Conservation (phyloP, 75 land plant genomes). For the Chamaecyparis obtusa region DNA sequence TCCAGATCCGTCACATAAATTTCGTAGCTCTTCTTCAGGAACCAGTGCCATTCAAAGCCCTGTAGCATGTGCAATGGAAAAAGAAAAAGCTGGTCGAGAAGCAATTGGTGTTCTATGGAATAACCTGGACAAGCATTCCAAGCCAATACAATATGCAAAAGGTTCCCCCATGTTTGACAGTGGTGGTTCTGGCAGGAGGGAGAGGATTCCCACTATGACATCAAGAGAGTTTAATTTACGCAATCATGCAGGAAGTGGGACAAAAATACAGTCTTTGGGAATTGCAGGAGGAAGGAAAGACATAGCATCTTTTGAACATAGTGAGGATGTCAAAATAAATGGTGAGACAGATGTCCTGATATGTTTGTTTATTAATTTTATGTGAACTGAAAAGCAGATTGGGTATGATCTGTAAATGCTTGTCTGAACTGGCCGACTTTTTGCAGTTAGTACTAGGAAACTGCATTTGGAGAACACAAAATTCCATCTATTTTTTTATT, state of each 20-base stretch:
- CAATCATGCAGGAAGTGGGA: neutral
- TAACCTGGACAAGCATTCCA: constrained; percentile 7
- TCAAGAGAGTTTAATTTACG: neutral
- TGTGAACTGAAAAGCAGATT: neutral
- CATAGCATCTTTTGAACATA: neutral
- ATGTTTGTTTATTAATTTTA: neutral
- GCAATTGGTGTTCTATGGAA: constrained; percentile 1
- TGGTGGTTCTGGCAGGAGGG: neutral
- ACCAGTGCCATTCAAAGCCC: constrained; percentile 70
- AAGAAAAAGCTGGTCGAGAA: neutral
- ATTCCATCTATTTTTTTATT: neutral
- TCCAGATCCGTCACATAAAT: constrained; percentile 80
- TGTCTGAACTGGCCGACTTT: neutral
- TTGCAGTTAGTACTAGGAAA: neutral
- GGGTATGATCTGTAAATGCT: neutral
- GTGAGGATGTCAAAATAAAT: neutral
- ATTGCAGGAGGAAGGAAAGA: neutral
- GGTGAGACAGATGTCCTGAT: constrained; percentile 7
- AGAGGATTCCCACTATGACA: constrained; percentile 5
- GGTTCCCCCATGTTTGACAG: neutral
- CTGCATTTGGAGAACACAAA: neutral
- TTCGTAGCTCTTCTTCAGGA: constrained; percentile 63
- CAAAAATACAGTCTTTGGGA: neutral
- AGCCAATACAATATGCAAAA: neutral
- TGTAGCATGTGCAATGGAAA: constrained; percentile 28